These are phyloP conservation scores for Colletotrichum noveboracense DNA, from an alignment of 2,329 filamentous ascomycete species.

Conservation along the genomic window DNA sequence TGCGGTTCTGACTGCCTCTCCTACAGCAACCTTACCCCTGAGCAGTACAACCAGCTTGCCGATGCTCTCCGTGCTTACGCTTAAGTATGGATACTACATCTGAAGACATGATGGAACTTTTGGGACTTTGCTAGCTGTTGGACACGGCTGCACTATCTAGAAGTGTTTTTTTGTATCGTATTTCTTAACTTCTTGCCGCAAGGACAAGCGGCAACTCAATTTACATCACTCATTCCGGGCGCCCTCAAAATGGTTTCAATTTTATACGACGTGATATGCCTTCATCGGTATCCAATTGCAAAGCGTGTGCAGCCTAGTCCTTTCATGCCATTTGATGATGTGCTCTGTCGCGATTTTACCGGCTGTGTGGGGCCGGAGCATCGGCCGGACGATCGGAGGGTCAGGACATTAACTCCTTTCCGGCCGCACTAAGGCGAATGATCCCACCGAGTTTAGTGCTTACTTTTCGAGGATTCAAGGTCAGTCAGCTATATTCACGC, in stretches of 20 bases:
- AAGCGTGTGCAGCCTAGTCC: not conserved
- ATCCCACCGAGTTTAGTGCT: not conserved
- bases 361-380: not conserved
- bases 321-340: too few relatives aligned
- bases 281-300: not conserved
- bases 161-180: not conserved
- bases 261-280: not conserved
- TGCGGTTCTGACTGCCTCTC: constrained; percentile 27
- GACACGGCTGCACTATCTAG: not conserved
- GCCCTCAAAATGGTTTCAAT: not conserved
- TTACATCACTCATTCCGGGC: not conserved
- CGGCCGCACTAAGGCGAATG: not conserved
- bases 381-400: not conserved
- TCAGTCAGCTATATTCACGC: not conserved
- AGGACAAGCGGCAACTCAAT: not conserved
- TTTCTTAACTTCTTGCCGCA: not conserved
- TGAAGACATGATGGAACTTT: not conserved
- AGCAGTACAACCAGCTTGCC: constrained; percentile 31
- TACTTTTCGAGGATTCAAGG: not conserved
- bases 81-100: not conserved
- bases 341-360: not conserved
- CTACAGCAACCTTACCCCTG: constrained; percentile 22
- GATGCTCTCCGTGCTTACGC: not conserved
- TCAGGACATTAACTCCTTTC: not conserved
- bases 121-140: not conserved